A percentile compares a stretch with the other conserved stretches of the same genome.
These are phyloP conservation scores for Kurtzmaniella cleridarum DNA, from an alignment of 805 yeast genomes.

Conservation along the genomic window DNA sequence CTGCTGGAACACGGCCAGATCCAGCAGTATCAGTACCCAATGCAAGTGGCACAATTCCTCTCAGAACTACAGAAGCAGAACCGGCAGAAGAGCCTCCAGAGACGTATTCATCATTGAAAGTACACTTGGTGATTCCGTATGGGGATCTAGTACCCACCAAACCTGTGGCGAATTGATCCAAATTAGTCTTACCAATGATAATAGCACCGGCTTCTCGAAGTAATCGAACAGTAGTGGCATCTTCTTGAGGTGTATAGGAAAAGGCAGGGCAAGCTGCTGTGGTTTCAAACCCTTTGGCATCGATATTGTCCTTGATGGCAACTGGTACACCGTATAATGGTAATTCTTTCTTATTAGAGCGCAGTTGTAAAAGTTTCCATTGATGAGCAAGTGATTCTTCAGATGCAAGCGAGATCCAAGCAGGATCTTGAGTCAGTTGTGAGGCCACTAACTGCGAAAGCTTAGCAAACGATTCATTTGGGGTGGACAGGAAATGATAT, in stretches of 20 bases:
- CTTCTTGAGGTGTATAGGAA: conserved; percentile 60
- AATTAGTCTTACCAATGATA: conserved; percentile 86
- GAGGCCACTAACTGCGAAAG: conserved; percentile 43
- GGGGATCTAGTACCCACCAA: conserved; percentile 94
- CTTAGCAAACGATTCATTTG: conserved; percentile 51
- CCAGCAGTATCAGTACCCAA: conserved; percentile 98
- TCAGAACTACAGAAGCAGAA: conserved; percentile 85
- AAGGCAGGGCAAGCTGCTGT: conserved; percentile 95
- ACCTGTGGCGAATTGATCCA: conserved; percentile 98
- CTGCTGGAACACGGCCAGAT: conserved; percentile 96
- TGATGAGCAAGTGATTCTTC: conserved; percentile 63
- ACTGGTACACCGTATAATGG: conserved; percentile 92
- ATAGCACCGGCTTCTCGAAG: conserved; percentile 89
- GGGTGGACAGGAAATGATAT: conserved; percentile 59
- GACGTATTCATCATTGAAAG: conserved; percentile 72
- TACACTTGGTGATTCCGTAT: conserved; percentile 81
- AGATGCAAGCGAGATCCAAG: conserved; percentile 83
- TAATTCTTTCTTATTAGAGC: conserved; percentile 45
- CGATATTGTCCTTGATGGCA: conserved; percentile 93
- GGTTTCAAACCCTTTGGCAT: conserved; percentile 73
- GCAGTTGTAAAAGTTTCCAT: conserved; percentile 69
- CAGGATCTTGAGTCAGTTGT: conserved; percentile 60
- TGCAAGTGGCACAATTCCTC: conserved; percentile 84
- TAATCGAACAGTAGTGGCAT: conserved; percentile 70
- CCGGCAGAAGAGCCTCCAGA: conserved; percentile 97